Base-by-base conservation (phyloP, 2,329 filamentous ascomycete genomes). In the Talaromyces sp. region DNA sequence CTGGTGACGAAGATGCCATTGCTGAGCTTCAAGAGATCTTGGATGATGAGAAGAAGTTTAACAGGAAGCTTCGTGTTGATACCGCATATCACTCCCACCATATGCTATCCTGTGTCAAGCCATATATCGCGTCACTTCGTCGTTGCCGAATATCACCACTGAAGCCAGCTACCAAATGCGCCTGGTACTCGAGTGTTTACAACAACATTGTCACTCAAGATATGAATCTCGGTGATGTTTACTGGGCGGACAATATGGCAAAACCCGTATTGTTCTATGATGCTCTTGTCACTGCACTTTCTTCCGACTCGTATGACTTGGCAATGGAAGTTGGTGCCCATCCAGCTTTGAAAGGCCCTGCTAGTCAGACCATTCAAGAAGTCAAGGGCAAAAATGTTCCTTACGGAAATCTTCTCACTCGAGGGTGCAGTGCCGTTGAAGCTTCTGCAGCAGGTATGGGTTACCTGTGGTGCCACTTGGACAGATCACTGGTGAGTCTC, bases 61-160 rank as follows among this genome's bases (percentile, higher is more conserved):
- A 67, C 3, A 66, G 74, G 0, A 64, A 66, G n/a, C 71, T 80
- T 0, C 65, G 69, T n/a, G 73, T 78, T 3, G 71, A 75, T 25
- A 71, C 66, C 6, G 77, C 78, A 0, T 80, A 78, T 56, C 77
- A 80, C 63, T 76, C 75, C 0, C 68, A 71, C 16, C 76, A 79
- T 54, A 77, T 80, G 77, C 65, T 71, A 16, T 58, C 69, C 3
- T 74, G 73, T 42, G 68, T 71, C 4, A 66, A 60, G 3, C 66
- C 69, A 2, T 77, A 79, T 54, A 42, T 64, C 11, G 73, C 44
- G 23, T 42, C 55, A 44, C 56, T 61, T 18, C 35, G 50, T 14
- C 37, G 25, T n/a, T 52, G 58, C n/a, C 48, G 62, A 7, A 68
- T 65, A 60, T 21, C 25, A 9, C 60, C 60, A 8, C 21, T 4